These are phyloP conservation scores for Alternaria dauci DNA, from an alignment of 2,329 filamentous ascomycete genomes.

Conservation along the genomic window DNA sequence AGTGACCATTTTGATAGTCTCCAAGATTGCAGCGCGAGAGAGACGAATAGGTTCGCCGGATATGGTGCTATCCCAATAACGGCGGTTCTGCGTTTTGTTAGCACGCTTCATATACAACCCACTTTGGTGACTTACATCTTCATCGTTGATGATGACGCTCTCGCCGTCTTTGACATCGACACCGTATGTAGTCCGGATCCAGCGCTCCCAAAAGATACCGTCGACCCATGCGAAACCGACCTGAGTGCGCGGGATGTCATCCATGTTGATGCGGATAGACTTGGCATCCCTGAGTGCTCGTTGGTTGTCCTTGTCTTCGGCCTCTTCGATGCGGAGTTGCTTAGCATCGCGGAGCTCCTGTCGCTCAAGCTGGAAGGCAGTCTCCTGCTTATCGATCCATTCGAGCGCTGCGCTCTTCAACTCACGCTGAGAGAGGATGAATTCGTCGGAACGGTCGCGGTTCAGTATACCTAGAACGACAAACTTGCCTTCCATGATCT, in stretches of 20 bases:
- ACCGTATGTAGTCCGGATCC: constrained; percentile 94
- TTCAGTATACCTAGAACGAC: constrained; percentile 93
- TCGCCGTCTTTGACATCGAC: constrained; percentile 87
- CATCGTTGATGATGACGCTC: constrained; percentile 93
- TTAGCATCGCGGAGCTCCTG: constrained; percentile 95
- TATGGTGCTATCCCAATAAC: constrained; percentile 92
- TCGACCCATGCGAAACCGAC: constrained; percentile 98
- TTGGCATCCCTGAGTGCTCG: constrained; percentile 87
- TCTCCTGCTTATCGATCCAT: constrained; percentile 97
- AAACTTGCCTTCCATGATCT: constrained; percentile 93
- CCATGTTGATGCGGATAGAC: constrained; percentile 89
- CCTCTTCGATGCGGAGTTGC: constrained; percentile 94
- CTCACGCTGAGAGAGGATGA: constrained; percentile 80
- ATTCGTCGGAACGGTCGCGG: constrained; percentile 79
- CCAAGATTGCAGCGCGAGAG: constrained; percentile 87
- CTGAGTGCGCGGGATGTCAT: constrained; percentile 84
- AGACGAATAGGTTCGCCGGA: constrained; percentile 90
- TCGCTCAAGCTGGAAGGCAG: constrained; percentile 89
- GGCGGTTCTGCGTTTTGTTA: constrained; percentile 70
- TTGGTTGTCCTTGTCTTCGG: constrained; percentile 90
- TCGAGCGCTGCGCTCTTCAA: constrained; percentile 95
- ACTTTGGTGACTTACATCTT: constrained; percentile 74
- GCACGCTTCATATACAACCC: not conserved
- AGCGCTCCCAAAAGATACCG: constrained; percentile 95
- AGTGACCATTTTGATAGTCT: constrained; percentile 79